A percentile compares a stretch with the other conserved stretches of the same genome.
phyloP scores from a whole-genome alignment of 805 yeast species.

The Lachancea sp. region DNA sequence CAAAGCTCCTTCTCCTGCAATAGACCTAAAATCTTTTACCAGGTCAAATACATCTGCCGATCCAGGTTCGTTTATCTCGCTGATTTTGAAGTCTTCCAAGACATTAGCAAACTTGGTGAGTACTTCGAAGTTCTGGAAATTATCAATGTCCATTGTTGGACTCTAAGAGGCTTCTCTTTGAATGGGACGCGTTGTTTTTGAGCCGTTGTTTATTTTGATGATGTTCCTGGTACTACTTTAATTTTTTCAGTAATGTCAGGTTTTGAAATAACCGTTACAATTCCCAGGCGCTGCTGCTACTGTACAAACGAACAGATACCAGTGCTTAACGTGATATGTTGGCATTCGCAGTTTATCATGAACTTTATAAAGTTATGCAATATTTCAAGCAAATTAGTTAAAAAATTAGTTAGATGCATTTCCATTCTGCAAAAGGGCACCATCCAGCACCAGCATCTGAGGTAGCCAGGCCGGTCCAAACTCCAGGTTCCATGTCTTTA shows the following conservation, averaged over 20 bases:
- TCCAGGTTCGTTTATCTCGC: slow-evolving; percentile 15
- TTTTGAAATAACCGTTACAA: no score
- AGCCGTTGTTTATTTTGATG: not conserved
- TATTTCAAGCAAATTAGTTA: no score
- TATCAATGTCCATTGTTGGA: slow-evolving; percentile 2
- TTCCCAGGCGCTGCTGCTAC: no score
- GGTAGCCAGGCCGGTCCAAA: slow-evolving; percentile 76
- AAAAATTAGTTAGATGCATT: slow-evolving; percentile 48
- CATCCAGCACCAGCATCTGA: slow-evolving; percentile 73
- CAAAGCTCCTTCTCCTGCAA: slow-evolving; percentile 44
- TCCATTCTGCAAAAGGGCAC: slow-evolving; percentile 92
- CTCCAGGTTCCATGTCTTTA: slow-evolving; percentile 54
- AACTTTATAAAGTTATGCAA: no score
- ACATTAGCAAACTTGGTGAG: slow-evolving; percentile 35
- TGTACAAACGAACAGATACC: no score
- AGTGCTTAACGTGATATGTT: no score
- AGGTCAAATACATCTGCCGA: slow-evolving; percentile 40
- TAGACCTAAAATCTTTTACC: slow-evolving; percentile 41
- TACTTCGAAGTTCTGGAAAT: not conserved
- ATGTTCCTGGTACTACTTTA: not conserved
- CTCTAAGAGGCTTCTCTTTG: not conserved
- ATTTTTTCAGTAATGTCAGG: no score
- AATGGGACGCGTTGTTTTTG: not conserved
- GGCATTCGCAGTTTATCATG: no score
- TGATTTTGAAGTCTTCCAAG: slow-evolving; percentile 33